Evolutionary conservation across 345 rosid species (phyloP).

Genomic region (Lepidium didymum): DNA sequence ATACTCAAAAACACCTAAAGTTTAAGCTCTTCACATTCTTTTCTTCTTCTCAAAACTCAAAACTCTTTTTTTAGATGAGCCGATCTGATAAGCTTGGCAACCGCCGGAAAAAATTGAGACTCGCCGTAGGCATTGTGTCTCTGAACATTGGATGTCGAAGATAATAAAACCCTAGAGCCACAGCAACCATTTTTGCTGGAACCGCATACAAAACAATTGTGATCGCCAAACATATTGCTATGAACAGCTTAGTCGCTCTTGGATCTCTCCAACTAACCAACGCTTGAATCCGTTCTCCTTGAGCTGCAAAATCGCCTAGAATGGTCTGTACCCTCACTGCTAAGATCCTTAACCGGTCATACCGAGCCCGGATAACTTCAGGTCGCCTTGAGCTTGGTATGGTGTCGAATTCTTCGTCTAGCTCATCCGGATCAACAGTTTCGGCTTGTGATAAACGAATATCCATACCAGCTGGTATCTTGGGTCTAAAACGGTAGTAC

Average conservation of each 20-base stretch:
- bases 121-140: conserved; percentile 82
- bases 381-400: conserved; percentile 79
- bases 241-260: conserved; percentile 82
- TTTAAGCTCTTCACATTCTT: background rate
- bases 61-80: conserved; percentile 40
- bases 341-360: conserved; percentile 74
- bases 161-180: conserved; percentile 89
- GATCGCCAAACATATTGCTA: conserved; percentile 64
- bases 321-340: conserved; percentile 88
- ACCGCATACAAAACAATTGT: conserved; percentile 61
- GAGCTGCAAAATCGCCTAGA: conserved; percentile 91
- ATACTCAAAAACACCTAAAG: conserved; percentile 19
- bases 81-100: conserved; percentile 89
- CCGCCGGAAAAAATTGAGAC: conserved; percentile 87
- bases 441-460: conserved; percentile 78
- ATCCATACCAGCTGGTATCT: conserved; percentile 93
- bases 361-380: conserved; percentile 64
- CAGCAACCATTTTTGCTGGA: conserved; percentile 95
- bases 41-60: background rate
- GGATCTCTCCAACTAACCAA: conserved; percentile 99
- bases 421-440: conserved; percentile 71
- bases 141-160: conserved; percentile 96
- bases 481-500: conserved; percentile 88
- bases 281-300: conserved; percentile 88
- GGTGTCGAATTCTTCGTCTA: conserved; percentile 92